A percentile compares a stretch with the other conserved stretches of the same genome.
Conservation (phyloP, 2,329 filamentous ascomycete species). For the Colletotrichum falcatum region DNA sequence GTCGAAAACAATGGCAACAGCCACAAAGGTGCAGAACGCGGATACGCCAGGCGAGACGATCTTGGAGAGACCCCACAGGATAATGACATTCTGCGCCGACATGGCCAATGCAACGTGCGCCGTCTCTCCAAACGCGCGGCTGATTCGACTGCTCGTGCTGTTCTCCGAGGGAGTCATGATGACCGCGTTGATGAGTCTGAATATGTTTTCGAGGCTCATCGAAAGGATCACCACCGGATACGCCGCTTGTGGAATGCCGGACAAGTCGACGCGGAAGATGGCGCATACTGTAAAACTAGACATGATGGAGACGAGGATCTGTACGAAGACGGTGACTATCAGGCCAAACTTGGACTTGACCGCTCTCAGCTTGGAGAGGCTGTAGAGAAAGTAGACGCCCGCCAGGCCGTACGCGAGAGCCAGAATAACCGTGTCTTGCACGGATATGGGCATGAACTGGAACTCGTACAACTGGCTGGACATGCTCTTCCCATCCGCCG, state of each 20-base stretch:
- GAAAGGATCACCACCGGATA: conserved; percentile 83
- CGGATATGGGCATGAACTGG: conserved; percentile 79
- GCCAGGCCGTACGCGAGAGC: conserved; percentile 74
- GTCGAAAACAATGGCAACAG: conserved; percentile 80
- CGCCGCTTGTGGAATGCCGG: conserved; percentile 77
- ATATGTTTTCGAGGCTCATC: conserved; percentile 83
- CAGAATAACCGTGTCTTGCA: conserved; percentile 72
- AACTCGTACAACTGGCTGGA: conserved; percentile 79
- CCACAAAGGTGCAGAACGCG: conserved; percentile 81
- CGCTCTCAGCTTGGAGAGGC: conserved; percentile 76
- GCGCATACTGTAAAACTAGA: conserved; percentile 86
- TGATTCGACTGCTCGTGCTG: conserved; percentile 76
- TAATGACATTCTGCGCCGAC: conserved; percentile 74
- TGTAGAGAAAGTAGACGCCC: conserved; percentile 73
- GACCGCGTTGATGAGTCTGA: conserved; percentile 82
- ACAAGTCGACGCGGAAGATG: conserved; percentile 79
- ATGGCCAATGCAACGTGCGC: conserved; percentile 76
- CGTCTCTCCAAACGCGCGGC: conserved; percentile 79
- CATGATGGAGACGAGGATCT: conserved; percentile 79
- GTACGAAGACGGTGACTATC: conserved; percentile 75
- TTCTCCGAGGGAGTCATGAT: conserved; percentile 77
- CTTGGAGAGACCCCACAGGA: conserved; percentile 74
- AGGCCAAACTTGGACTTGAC: conserved; percentile 82
- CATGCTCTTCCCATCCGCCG: conserved; percentile 64
- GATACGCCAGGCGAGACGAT: conserved; percentile 77